A percentile compares a stretch with the other conserved stretches of the same genome.
Conservation (phyloP, 495 filamentous ascomycete species). For the Parachaetomium inaequale region DNA sequence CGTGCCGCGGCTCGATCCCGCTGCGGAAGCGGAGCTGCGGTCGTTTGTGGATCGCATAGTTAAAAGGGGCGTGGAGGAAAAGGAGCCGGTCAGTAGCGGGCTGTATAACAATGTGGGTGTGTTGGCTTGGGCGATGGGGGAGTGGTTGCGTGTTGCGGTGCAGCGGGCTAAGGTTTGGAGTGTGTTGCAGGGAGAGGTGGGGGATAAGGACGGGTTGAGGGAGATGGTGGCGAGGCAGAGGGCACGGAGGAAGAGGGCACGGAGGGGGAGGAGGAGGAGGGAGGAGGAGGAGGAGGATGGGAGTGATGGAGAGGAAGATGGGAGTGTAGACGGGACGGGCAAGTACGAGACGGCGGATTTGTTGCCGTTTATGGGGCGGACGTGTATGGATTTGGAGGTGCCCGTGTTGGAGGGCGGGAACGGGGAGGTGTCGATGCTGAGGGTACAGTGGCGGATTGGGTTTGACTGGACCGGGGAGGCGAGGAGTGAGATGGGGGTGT, state of each 20-base stretch:
- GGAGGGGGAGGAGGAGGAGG: conserved; percentile 20
- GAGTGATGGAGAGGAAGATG: conserved; percentile 4
- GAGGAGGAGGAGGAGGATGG: conserved; percentile 19
- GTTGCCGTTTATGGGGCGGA: conserved; percentile 43
- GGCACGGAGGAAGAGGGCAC: conserved; percentile 18
- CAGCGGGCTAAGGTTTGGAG: conserved; percentile 47
- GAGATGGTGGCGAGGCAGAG: conserved; percentile 30
- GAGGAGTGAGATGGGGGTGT: conserved; percentile 46
- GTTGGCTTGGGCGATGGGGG: conserved; percentile 50
- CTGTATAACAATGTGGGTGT: conserved; percentile 44
- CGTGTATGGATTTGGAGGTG: conserved; percentile 41
- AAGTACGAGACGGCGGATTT: conserved; percentile 26
- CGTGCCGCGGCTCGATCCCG: conserved; percentile 42
- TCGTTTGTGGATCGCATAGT: conserved; percentile 37
- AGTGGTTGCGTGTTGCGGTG: conserved; percentile 48
- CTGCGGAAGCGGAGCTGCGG: conserved; percentile 40
- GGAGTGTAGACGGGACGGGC: conserved; percentile 11
- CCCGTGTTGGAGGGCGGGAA: conserved; percentile 19
- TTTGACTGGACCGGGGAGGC: conserved; percentile 66
- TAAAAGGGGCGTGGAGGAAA: not conserved
- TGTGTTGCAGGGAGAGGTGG: conserved; percentile 41
- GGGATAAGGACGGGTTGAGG: conserved; percentile 24
- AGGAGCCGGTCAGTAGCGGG: conserved; percentile 22
- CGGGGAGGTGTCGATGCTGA: conserved; percentile 29
- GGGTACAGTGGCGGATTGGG: conserved; percentile 53